Evolutionary conservation across 164 flowering plant genomes (phyloP).

Genomic region (Protea cynaroides): DNA sequence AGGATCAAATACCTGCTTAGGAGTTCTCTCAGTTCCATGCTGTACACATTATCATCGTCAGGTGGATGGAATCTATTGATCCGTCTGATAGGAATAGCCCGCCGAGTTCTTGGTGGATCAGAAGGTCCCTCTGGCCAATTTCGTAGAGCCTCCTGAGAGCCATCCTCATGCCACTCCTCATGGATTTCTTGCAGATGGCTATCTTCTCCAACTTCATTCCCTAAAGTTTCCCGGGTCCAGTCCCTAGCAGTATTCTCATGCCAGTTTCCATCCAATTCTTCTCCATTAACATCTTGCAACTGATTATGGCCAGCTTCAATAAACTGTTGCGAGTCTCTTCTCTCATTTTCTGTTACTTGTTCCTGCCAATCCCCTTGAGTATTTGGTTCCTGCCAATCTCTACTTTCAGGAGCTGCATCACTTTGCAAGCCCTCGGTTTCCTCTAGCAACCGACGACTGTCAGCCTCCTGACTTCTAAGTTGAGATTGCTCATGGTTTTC

Average conservation of each 20-base stretch:
- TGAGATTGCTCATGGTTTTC: slow-evolving; percentile 37
- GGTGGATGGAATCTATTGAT: slow-evolving; percentile 79
- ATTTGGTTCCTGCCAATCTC: slow-evolving; percentile 37
- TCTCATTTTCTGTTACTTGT: slow-evolving; percentile 38
- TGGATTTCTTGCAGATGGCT: slow-evolving; percentile 30
- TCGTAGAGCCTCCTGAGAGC: slow-evolving; percentile 41
- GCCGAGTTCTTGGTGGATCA: slow-evolving; percentile 55
- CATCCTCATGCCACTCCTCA: slow-evolving; percentile 58
- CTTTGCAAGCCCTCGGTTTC: slow-evolving; percentile 26
- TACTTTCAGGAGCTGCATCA: slow-evolving; percentile 25
- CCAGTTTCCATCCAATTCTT: slow-evolving; percentile 44
- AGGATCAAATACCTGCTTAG: slow-evolving; percentile 62
- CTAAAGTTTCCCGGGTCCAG: slow-evolving; percentile 48
- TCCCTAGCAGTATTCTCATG: slow-evolving; percentile 39
- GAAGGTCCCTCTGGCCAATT: slow-evolving; percentile 69
- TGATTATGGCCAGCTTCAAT: slow-evolving; percentile 33
- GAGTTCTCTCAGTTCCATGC: slow-evolving; percentile 98
- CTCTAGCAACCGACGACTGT: slow-evolving; percentile 21
- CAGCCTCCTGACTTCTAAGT: slow-evolving; percentile 33
- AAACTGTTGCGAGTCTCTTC: slow-evolving; percentile 46
- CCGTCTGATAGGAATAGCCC: slow-evolving; percentile 57
- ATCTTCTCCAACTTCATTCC: slow-evolving; percentile 35
- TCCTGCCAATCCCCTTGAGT: slow-evolving; percentile 47
- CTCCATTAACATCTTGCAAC: slow-evolving; percentile 41
- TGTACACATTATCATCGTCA: slow-evolving; percentile 93